Evolutionary conservation across 1,284 basidiomycete species (phyloP), one percentile per base, ranked within the genome.

Genomic region (Ceratobasidium sp.): DNA sequence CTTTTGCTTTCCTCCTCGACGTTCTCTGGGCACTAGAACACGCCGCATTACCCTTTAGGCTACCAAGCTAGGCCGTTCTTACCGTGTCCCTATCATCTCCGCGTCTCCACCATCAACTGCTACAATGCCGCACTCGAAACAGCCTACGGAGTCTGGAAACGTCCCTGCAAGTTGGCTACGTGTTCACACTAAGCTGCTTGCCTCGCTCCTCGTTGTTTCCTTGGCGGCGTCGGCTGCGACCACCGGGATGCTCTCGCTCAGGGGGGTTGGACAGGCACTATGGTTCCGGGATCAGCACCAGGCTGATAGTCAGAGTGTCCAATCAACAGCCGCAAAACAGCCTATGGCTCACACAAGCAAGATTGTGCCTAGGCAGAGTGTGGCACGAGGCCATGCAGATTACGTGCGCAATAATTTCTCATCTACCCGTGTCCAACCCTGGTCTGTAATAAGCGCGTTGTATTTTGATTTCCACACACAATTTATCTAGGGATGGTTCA

Each of bases 401-500:
- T 23, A 35, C 18, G 57, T 43, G 43, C 35, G 62, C 26, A 16
- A n/a, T 16, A 16, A 47, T 9, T 66, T 50, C 62, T n/a, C 62
- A 66, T 26, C 28, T 47, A 50, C 46, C 28, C 28, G 18, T 16
- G n/a, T 11, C 26, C n/a, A 23, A 21, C 57, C 57, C 57, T 58
- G 43, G 18, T n/a, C 57, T 32, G 94, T 52, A 94, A 93, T 6
- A 82, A 91, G 66, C 91, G 91, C 16, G 88, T 97, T 79, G 8
- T n/a, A n/a, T n/a, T n/a, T n/a, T n/a, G n/a, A n/a, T n/a, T n/a
- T n/a, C n/a, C n/a, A n/a, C n/a, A n/a, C n/a, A n/a, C n/a, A n/a
- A n/a, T n/a, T n/a, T n/a, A n/a, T 23, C 23, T 94, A 95, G 77
- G 88, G 89, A 21, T 98, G 95, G 95, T 84, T 98, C 59, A 96